Evolutionary conservation across 2,329 filamentous ascomycete genomes (phyloP), one percentile per base, ranked within the genome.

Genomic region (Beauveria sp.): DNA sequence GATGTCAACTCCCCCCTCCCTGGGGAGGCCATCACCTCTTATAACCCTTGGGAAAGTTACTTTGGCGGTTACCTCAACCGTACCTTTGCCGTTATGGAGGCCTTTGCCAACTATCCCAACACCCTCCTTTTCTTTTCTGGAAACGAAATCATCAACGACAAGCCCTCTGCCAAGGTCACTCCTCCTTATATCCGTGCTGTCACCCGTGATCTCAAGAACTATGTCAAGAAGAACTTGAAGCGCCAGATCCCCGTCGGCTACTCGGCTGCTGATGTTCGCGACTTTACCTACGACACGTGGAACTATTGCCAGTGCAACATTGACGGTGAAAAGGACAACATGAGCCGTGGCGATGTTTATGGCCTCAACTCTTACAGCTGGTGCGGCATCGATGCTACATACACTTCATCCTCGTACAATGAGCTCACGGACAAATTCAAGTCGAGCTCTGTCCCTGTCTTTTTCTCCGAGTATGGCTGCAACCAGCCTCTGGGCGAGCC

Each of bases 401-500:
- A 84, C 73, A 72, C 82, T 61, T 82, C 79, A 56, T 84, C 85
- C 3, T 81, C 83, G 41, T 91, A 87, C 71, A 76, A 87, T 66
- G 75, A 78, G 20, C 77, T 91, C 41, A 84, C 89, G 53, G 71
- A 76, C 2, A 83, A 86, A 71, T 91, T 93, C 78, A 74, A 79
- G 67, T 79, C 79, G 65, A 83, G 82, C 44, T 83, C 86, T 18
- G 81, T 92, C 43, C 90, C 90, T 37, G 80, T 92, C 67, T 93
- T 93, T 80, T 92, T 90, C 79, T 90, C 87, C 65, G 90, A 94
- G 70, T 88, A 81, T 67, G 90, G 90, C 63, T 93, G 90, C 83
- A 93, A 92, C 77, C 78, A 80, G 26, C 59, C 59, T 18, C 22
- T 48, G 43, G 84, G 85, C 16, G 71, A 76, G n/a, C 86, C 88